Percentiles rank a stretch among this genome's conserved stretches.
Conservation (phyloP, 83 land plant genomes). For the Diphasiastrum complanatum region DNA sequence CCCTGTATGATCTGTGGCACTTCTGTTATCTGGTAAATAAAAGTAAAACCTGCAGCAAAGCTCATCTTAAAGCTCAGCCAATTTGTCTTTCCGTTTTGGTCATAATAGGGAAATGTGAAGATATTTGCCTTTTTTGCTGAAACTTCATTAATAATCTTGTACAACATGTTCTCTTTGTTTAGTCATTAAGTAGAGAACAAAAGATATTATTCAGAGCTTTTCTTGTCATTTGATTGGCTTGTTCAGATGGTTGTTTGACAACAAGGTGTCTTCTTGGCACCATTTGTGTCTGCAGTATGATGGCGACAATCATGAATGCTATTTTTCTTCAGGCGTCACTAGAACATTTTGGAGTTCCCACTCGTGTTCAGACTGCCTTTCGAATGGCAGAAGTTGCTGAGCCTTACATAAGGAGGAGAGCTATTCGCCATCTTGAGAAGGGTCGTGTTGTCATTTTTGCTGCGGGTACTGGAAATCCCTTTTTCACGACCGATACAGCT, state of each 20-base stretch:
- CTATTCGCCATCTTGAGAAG: constrained; percentile 91
- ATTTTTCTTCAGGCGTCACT: constrained; percentile 93
- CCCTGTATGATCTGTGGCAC: neutral
- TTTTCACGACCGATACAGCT: constrained; percentile 98
- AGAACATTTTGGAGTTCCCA: constrained; percentile 93
- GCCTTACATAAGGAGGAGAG: constrained; percentile 91
- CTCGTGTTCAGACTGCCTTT: constrained; percentile 95
- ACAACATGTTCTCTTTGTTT: too few relatives aligned
- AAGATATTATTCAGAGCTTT: too few relatives aligned
- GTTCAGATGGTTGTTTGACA: neutral
- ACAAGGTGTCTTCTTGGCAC: neutral
- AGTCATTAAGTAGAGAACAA: too few relatives aligned
- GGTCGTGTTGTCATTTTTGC: constrained; percentile 97
- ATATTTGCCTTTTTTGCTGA: too few relatives aligned
- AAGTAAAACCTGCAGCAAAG: neutral
- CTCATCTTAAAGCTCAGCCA: too few relatives aligned
- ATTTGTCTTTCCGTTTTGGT: too few relatives aligned
- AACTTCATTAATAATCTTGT: too few relatives aligned
- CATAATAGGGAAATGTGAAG: too few relatives aligned
- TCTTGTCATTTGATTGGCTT: too few relatives aligned
- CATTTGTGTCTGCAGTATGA: constrained; percentile 76
- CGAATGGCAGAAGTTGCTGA: constrained; percentile 96
- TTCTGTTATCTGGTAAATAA: neutral
- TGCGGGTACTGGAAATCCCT: constrained; percentile 97
- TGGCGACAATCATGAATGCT: constrained; percentile 98